phyloP scores from a whole-genome alignment of 2,329 filamentous ascomycete genomes.

The Fusarium piperis region DNA sequence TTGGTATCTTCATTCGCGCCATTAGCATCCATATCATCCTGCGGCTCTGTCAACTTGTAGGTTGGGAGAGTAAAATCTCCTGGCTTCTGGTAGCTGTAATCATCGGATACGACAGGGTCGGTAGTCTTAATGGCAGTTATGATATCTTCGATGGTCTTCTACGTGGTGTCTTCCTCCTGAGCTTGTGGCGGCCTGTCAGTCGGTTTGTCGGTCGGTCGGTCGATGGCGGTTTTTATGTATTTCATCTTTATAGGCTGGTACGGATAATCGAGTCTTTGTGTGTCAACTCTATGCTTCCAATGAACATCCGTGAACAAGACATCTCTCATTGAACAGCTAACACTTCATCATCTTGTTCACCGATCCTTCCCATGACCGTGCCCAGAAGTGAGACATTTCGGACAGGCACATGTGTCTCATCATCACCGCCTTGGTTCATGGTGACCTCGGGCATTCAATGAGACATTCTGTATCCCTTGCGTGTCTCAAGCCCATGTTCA shows the following conservation, averaged over 20 bases:
- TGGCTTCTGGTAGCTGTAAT: too few species aligned
- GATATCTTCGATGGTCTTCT: too few species aligned
- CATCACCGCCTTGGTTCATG: neutral
- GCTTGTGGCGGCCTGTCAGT: too few species aligned
- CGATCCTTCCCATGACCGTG: neutral
- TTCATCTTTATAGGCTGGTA: neutral
- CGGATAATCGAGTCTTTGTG: neutral
- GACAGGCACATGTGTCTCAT: neutral
- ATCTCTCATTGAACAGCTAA: neutral
- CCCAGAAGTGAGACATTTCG: constrained; percentile 5
- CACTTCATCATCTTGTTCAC: neutral
- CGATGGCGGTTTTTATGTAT: neutral
- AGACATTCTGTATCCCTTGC: constrained; percentile 18
- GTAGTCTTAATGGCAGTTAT: too few species aligned
- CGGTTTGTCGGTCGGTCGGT: neutral
- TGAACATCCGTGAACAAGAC: neutral
- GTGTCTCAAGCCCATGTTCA: constrained; percentile 26
- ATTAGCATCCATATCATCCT: too few species aligned
- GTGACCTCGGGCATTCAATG: constrained; percentile 13
- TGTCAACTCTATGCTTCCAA: neutral
- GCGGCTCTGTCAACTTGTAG: too few species aligned
- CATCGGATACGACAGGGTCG: too few species aligned
- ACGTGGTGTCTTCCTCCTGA: too few species aligned
- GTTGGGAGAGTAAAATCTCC: too few species aligned
- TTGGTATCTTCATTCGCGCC: too few species aligned